Evolutionary conservation across 1,284 basidiomycete genomes (phyloP), one percentile per base, ranked within the genome.

Genomic region (Puccinia brachypodii): DNA sequence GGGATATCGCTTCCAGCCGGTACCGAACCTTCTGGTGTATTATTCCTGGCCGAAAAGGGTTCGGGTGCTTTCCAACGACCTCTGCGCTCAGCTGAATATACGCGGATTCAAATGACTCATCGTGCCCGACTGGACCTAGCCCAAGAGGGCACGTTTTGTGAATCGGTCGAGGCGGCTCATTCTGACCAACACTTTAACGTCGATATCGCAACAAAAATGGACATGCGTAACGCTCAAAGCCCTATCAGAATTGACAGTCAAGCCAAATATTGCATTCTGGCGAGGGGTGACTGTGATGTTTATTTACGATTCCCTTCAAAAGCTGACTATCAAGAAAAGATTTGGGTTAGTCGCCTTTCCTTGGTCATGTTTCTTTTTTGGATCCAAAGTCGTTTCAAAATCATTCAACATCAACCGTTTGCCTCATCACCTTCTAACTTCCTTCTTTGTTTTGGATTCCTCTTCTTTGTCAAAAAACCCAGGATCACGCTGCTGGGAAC

Each of bases 221-320:
- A 85, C 92, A 3, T 89, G 98, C 38, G 90, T 90, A 19, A 90
- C 96, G 82, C 90, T 90, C 13, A 88, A 89, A 42, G 85, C 89
- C 90, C 93, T 60, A 89, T 92, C n/a, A 89, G 94, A 38, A 98
- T 99, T 95, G 97, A 99, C 87, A 95, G 93, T 86, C 96, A 98
- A 87, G 95, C 95, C 9, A 99, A 99, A 88, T 99, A 99, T 85
- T 92, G 92, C 42, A 92, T 92, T 85, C 90, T 98, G 22, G 91
- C 92, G 1, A 89, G 96, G 60, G 95, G 95, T 0, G 94, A 97
- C 83, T 95, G 95, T 0, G 92, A 92, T 16, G 91, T 92, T 50
- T 99, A 99, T 87, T 88, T 99, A 76, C 90, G 96, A 36, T 93
- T 98, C 88, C 97, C 97, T 0, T 87, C 89, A 8, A 91, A 92